Evolutionary conservation across 352 stramenopile species (phyloP).

Genomic region (Thraustochytrium striatum): DNA sequence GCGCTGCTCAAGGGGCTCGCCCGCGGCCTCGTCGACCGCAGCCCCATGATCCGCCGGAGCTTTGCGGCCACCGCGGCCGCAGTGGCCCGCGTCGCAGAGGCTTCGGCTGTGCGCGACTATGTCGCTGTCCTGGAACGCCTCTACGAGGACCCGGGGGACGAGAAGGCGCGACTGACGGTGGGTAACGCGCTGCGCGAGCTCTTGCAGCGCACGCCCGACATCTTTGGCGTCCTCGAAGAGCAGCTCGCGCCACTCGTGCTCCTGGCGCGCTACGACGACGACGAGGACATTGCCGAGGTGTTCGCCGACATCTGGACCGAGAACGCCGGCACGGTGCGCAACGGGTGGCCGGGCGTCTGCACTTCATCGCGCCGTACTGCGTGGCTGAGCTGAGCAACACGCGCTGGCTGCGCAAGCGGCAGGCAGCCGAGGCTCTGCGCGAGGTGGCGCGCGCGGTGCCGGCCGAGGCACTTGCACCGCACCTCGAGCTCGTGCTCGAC

Average conservation of each 20-base stretch:
- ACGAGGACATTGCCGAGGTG: slow-evolving; percentile 21
- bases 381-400: slow-evolving; percentile 3
- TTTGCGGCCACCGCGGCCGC: slow-evolving; percentile 31
- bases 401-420: slow-evolving; percentile 22
- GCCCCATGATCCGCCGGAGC: neutral
- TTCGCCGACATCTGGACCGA: slow-evolving; percentile 14
- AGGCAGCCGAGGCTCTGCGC: slow-evolving; percentile 25
- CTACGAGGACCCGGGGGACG: neutral
- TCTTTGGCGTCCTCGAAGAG: neutral
- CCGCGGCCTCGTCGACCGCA: slow-evolving; percentile 6
- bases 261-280: slow-evolving; percentile 19
- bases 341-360: slow-evolving; percentile 8
- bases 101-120: neutral
- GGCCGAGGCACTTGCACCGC: neutral
- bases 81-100: neutral
- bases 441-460: neutral
- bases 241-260: slow-evolving; percentile 16
- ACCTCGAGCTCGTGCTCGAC: neutral
- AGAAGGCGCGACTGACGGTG: neutral
- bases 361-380: neutral
- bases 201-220: neutral
- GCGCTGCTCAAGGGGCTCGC: slow-evolving; percentile 8
- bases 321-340: slow-evolving; percentile 25
- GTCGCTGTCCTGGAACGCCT: neutral
- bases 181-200: slow-evolving; percentile 7